Percentiles rank a stretch among this genome's conserved stretches.
These are phyloP conservation scores for Paraconiothyrium sp. DNA, from an alignment of 2,329 filamentous ascomycete species.

Conservation along the genomic window DNA sequence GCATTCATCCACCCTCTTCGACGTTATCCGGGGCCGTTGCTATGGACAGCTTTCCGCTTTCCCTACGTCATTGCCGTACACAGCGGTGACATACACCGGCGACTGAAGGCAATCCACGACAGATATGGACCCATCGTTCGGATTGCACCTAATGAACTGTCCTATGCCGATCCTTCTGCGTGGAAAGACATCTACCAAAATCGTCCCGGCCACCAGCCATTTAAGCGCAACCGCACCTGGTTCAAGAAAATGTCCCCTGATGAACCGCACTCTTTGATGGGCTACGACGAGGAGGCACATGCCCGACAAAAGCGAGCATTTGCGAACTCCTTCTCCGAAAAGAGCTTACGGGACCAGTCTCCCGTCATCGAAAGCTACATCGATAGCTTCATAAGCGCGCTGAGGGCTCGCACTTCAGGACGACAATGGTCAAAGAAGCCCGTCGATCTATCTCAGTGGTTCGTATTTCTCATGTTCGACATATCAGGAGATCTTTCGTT, in stretches of 20 bases:
- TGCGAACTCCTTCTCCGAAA: slow-evolving; percentile 40
- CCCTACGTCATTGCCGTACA: slow-evolving; percentile 40
- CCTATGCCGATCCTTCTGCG: slow-evolving; percentile 35
- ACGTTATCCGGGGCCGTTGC: slow-evolving; percentile 38
- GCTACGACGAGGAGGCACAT: slow-evolving; percentile 34
- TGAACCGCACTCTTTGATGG: slow-evolving; percentile 38
- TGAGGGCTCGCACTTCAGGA: slow-evolving; percentile 18
- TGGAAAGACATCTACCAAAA: slow-evolving; percentile 42
- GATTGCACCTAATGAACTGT: slow-evolving; percentile 42
- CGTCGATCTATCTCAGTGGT: slow-evolving; percentile 29
- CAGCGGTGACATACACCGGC: slow-evolving; percentile 36
- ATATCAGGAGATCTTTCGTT: slow-evolving; percentile 60
- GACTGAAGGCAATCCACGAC: slow-evolving; percentile 34
- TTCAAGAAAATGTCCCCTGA: slow-evolving; percentile 38
- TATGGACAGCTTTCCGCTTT: slow-evolving; percentile 39
- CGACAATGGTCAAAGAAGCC: slow-evolving; percentile 20
- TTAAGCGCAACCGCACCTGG: slow-evolving; percentile 35
- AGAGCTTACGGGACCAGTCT: slow-evolving; percentile 35
- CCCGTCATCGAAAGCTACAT: slow-evolving; percentile 38
- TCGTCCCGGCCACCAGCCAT: slow-evolving; percentile 33
- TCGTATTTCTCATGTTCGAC: slow-evolving; percentile 37
- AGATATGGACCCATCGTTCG: slow-evolving; percentile 40
- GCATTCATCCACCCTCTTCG: slow-evolving; percentile 37
- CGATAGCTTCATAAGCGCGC: slow-evolving; percentile 30
- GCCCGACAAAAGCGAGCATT: slow-evolving; percentile 36